Conservation (phyloP, 2,329 filamentous ascomycete species). For the Penicillium griseofulvum region DNA sequence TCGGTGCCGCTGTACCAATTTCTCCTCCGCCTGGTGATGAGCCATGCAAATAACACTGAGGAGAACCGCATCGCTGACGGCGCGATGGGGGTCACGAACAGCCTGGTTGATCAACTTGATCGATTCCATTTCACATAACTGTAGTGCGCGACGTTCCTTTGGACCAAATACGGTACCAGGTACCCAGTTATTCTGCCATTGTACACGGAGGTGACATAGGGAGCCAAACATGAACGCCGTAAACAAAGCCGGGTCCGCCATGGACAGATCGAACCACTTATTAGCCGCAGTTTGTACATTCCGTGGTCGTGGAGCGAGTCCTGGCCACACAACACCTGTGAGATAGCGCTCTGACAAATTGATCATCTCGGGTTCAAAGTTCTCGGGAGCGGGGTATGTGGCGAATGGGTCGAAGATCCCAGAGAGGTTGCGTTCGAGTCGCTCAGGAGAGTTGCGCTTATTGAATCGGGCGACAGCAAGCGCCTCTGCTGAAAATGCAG, state of each 20-base stretch:
- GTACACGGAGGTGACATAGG: conserved; percentile 33
- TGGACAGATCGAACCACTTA: conserved; percentile 32
- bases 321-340: conserved; percentile 30
- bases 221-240: conserved; percentile 34
- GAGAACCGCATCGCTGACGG: conserved; percentile 35
- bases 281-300: conserved; percentile 3
- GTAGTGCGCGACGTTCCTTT: conserved; percentile 24
- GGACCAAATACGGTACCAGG: conserved; percentile 19
- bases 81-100: conserved; percentile 31
- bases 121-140: conserved; percentile 33
- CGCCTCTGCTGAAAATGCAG: neutral
- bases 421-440: conserved; percentile 23
- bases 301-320: conserved; percentile 20
- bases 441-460: conserved; percentile 15
- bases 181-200: conserved; percentile 28
- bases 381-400: conserved; percentile 23
- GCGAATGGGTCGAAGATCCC: conserved; percentile 29
- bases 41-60: conserved; percentile 38
- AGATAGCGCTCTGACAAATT: conserved; percentile 24
- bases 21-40: conserved; percentile 29
- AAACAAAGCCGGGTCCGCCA: conserved; percentile 30
- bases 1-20: conserved; percentile 9
- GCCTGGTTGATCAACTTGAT: conserved; percentile 38
- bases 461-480: conserved; percentile 3
- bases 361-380: conserved; percentile 23